These are phyloP conservation scores for Lanmaoa rubissima DNA, from an alignment of 768 basidiomycete species.

Conservation along the genomic window DNA sequence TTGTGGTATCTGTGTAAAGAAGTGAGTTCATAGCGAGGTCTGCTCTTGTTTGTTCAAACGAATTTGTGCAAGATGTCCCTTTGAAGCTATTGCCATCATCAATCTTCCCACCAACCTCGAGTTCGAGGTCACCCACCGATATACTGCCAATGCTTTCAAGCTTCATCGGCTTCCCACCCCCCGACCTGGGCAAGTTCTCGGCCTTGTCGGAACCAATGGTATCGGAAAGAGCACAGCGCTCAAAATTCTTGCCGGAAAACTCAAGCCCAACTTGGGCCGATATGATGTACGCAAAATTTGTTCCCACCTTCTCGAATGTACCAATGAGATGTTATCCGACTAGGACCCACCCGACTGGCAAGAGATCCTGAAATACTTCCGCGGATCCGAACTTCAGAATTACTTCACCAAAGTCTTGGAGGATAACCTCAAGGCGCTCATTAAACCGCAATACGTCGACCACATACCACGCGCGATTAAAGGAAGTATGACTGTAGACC, in stretches of 20 bases:
- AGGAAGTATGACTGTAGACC: slow-evolving; percentile 75
- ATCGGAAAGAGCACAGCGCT: slow-evolving; percentile 98
- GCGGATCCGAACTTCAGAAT: slow-evolving; percentile 97
- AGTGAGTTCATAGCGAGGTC: slow-evolving; percentile 51
- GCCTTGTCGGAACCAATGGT: slow-evolving; percentile 98
- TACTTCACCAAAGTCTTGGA: slow-evolving; percentile 99
- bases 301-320: neutral
- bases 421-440: slow-evolving; percentile 97
- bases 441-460: slow-evolving; percentile 99
- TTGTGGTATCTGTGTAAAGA: slow-evolving; percentile 99
- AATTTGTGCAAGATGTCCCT: slow-evolving; percentile 76
- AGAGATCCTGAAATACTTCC: slow-evolving; percentile 97
- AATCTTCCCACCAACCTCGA: slow-evolving; percentile 97
- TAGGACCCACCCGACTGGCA: slow-evolving; percentile 99
- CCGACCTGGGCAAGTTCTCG: slow-evolving; percentile 96
- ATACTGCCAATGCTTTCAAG: slow-evolving; percentile 98
- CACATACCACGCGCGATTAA: slow-evolving; percentile 98
- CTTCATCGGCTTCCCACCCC: slow-evolving; percentile 97
- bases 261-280: slow-evolving; percentile 95
- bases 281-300: slow-evolving; percentile 70
- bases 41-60: slow-evolving; percentile 1
- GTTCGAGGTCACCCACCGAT: slow-evolving; percentile 95
- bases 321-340: neutral
- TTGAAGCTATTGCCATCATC: slow-evolving; percentile 98
- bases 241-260: slow-evolving; percentile 94